Base-by-base conservation (phyloP, 441 rosid genomes). In the Kokia cookei region DNA sequence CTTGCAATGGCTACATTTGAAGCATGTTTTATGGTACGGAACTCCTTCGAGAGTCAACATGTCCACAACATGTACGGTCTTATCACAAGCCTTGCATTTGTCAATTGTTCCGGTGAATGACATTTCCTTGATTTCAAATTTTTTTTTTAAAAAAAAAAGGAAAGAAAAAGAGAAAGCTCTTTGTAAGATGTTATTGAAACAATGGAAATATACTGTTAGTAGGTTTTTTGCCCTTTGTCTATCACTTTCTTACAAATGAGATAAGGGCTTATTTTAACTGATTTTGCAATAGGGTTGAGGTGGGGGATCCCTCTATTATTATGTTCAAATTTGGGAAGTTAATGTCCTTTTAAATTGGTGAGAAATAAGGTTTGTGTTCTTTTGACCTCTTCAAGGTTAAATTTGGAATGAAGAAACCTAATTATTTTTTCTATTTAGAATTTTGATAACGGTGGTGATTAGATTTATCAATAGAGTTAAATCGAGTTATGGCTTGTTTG, bases 1-100 rank as follows among this genome's bases (percentile, higher is more conserved):
- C 71, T 91, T 91, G 90, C 99, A 94, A 61, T 94, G 98, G 91
- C 84, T 91, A 91, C 99, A 94, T 80, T 86, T 91, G 87, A 94
- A 94, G 86, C 99, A 94, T 43, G 90, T 81, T 83, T 94, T 94
- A 79, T 94, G 99, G 68, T 91, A 94, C 79, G 98, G 96, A 48
- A 85, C 78, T 5, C 99, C 99, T 80, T 94, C 99, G 5, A 94
- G 80, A 54, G 98, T 78, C 85, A 94, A 62, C 88, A 91, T 69
- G 74, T 94, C 98, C 62, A 94, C 95, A 8, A 92, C 92, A 40
- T 94, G 84, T 27, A 94, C 98, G 4, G 97, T 94, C 86, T 87
- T 90, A 75, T 94, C 96, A 76, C 98, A 94, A 10, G 90, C 93
- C 85, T 92, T 92, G 90, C 98, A 94, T 63, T 94, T 94, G 83